A percentile compares a stretch with the other conserved stretches of the same genome.
These are phyloP conservation scores for Ogataea philodendri DNA, from an alignment of 805 yeast species.

Conservation along the genomic window DNA sequence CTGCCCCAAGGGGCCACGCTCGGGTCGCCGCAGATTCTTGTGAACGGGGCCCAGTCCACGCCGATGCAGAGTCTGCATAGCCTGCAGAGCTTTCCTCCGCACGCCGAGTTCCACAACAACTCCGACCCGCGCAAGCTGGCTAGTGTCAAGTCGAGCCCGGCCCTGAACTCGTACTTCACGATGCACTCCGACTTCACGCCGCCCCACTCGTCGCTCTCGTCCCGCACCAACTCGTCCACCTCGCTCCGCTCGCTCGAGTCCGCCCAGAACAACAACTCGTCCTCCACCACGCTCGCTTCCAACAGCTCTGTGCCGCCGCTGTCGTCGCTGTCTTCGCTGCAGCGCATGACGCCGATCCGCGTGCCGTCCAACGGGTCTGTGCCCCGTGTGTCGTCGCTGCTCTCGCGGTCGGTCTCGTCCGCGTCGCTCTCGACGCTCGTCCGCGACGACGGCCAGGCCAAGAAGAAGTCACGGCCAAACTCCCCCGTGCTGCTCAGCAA, in stretches of 20 bases:
- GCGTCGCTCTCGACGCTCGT: conserved; percentile 28
- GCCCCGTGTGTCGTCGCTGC: conserved; percentile 22
- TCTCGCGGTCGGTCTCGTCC: conserved; percentile 20
- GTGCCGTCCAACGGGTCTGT: conserved; percentile 25
- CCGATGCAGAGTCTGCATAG: conserved; percentile 9
- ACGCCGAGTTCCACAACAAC: conserved; percentile 7
- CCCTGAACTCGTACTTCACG: conserved; percentile 21
- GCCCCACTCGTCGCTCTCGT: conserved; percentile 31
- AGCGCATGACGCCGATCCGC: conserved; percentile 60
- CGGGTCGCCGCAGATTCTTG: conserved; percentile 7
- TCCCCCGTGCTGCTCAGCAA: conserved; percentile 20
- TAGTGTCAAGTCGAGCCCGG: conserved; percentile 26
- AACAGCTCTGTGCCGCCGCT: conserved; percentile 19
- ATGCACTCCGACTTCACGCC: conserved; percentile 24
- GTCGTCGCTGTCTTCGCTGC: conserved; percentile 47
- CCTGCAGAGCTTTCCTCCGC: conserved; percentile 22
- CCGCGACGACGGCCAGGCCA: conserved; percentile 21
- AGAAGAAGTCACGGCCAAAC: conserved; percentile 39
- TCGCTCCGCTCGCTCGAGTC: conserved; percentile 34
- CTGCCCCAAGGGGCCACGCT: conserved; percentile 26
- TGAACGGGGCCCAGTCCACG: conserved; percentile 8
- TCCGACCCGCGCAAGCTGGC: conserved; percentile 13
- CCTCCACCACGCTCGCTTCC: conserved; percentile 27
- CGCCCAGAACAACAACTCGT: conserved; percentile 30
- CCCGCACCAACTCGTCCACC: conserved; percentile 33